These are phyloP conservation scores for Panaeolus papilionaceus DNA, from an alignment of 768 basidiomycete species.

Conservation along the genomic window DNA sequence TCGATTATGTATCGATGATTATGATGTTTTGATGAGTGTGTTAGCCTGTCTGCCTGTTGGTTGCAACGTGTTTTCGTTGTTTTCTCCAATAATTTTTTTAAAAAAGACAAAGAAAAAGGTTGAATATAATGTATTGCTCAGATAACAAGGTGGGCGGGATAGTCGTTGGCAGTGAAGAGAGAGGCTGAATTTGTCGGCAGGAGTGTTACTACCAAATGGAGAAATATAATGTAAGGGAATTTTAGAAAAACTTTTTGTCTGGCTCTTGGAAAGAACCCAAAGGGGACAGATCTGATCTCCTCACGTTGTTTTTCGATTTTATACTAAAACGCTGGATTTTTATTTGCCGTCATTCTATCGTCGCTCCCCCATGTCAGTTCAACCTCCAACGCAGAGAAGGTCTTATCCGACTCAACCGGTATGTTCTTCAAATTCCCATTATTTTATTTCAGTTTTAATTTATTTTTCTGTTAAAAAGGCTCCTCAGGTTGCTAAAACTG, in stretches of 20 bases:
- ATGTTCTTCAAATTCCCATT: slow-evolving; percentile 15
- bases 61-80: too few species aligned
- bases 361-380: slow-evolving; percentile 27
- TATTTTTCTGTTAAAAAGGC: slow-evolving; percentile 26
- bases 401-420: slow-evolving; percentile 31
- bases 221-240: background rate
- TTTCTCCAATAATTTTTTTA: too few species aligned
- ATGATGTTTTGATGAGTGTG: too few species aligned
- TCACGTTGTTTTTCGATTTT: background rate
- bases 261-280: too few species aligned
- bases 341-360: slow-evolving; percentile 14
- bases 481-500: slow-evolving; percentile 39
- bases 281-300: too few species aligned
- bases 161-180: too few species aligned
- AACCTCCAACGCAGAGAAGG: slow-evolving; percentile 30
- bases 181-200: too few species aligned
- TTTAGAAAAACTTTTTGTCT: slow-evolving; percentile 1
- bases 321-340: slow-evolving; percentile 11
- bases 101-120: too few species aligned
- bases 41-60: too few species aligned
- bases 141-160: too few species aligned
- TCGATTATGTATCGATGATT: too few species aligned
- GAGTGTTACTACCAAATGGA: background rate
- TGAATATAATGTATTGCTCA: too few species aligned
- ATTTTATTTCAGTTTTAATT: background rate